A percentile compares a stretch with the other conserved stretches of the same genome.
Conservation (phyloP, 257 asterid genomes). For the Anisodus tanguticus region DNA sequence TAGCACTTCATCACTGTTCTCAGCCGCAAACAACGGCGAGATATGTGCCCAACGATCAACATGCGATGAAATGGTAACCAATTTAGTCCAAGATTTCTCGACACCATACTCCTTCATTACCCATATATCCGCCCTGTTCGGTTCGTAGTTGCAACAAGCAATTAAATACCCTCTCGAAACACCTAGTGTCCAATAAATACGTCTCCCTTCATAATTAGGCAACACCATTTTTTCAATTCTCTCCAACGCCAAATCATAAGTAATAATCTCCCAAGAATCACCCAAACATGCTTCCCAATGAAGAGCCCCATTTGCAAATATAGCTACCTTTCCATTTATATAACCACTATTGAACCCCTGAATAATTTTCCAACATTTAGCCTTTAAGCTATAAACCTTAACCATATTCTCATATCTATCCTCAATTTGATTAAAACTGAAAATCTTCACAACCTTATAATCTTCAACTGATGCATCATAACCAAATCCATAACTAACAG, state of each 20-base stretch:
- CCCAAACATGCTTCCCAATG: conserved; percentile 37
- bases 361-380: conserved; percentile 36
- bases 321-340: conserved; percentile 18
- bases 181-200: not conserved
- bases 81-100: too few relatives aligned
- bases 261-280: conserved; percentile 30
- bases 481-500: conserved; percentile 51
- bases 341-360: conserved; percentile 12
- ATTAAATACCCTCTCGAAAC: conserved; percentile 31
- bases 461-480: conserved; percentile 51
- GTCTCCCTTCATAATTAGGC: not conserved
- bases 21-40: conserved; percentile 32
- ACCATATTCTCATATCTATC: conserved; percentile 1
- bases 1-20: conserved; percentile 32
- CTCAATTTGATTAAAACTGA: not conserved
- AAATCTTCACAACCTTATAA: conserved; percentile 42
- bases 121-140: conserved; percentile 40
- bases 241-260: conserved; percentile 27
- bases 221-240: not conserved
- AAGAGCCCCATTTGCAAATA: conserved; percentile 33
- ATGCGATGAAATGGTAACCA: too few relatives aligned
- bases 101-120: not conserved
- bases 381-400: conserved; percentile 36
- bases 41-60: not conserved
- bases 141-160: conserved; percentile 1